Base-by-base conservation (phyloP, 1,139 yeast genomes). In the Suhomyces bribrorum region DNA sequence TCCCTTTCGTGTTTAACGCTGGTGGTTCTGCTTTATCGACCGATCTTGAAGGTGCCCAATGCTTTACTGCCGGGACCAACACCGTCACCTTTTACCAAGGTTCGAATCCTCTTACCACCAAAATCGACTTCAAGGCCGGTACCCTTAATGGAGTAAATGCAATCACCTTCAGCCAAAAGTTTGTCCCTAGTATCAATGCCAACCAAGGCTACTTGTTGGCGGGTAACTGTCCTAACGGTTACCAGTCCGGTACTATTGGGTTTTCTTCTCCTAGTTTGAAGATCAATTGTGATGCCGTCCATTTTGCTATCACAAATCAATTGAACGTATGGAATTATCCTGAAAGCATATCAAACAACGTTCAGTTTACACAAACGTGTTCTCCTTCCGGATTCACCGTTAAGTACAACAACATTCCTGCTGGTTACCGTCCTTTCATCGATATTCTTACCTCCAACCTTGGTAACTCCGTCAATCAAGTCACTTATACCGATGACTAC, bases 391-490 rank as follows among this genome's bases (percentile, higher is more conserved):
- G 43, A 0, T 47, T 44, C 31, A 27, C 35, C 1, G 43, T 59
- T 4, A 34, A 36, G 7, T 64, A 54, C 41, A 14, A 29, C 1
- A 54, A 57, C 37, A 38, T 64, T 24, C 67, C 69, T 2, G 59
- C 64, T 3, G 69, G 68, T 3, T 61, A 49, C 43, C 49, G 66
- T 26, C 64, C 65, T n/a, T 64, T 51, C 41, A 42, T 64, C 28
- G 61, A 53, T 41, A 7, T 22, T 6, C 25, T 38, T 2, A 20
- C 31, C 12, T 9, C 22, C 25, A n/a, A 26, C 11, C 28, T 14
- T 4, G 48, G 47, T 7, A 13, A 7, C 7, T 11, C 14, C 32
- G 14, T 13, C 7, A 14, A 18, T 22, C 26, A n/a, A n/a, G n/a
- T n/a, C n/a, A n/a, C n/a, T n/a, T 49, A 44, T 33, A 50, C 50